Evolutionary conservation across 306 rosid genomes (phyloP), one percentile per base, ranked within the genome.

Genomic region (Vachellia pachyceras): DNA sequence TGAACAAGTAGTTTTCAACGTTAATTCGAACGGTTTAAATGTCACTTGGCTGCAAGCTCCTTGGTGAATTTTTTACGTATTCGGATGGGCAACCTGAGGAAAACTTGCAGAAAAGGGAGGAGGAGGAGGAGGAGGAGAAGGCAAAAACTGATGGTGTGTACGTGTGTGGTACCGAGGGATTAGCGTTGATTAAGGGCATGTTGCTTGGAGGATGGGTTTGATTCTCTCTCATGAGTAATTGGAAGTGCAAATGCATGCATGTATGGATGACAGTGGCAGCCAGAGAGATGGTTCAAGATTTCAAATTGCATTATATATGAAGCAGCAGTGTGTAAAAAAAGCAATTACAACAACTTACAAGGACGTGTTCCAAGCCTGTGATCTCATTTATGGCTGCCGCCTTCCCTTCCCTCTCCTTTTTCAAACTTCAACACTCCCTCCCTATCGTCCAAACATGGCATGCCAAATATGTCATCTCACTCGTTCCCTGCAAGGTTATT

Each of bases 321-420:
- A 29, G 1, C 2, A 29, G 33, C 33, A n/a, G 33, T 29, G 33
- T 29, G n/a, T n/a, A n/a, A 29, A 29, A 29, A 29, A 2, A 29
- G 33, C 33, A 29, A 29, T 29, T 29, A 29, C 33, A 29, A 29
- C 73, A 87, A 72, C n/a, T 73, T 87, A 72, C 23, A 80, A 42
- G 41, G 78, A 82, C 82, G 47, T 72, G 77, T 73, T 76, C 66
- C 70, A 29, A 65, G 52, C 73, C 5, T 82, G 90, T 84, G 88
- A 84, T 67, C 71, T 87, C 86, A 87, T 82, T 82, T 72, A 87
- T 79, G 68, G 39, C 87, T 84, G 79, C 78, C 64, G 46, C 12
- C 57, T 78, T 55, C 83, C 63, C 77, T 66, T 79, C 84, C 64
- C 70, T 77, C 37, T 20, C 33, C 9, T 33, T 18, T 54, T 57